Conservation (phyloP, 306 rosid species). For the Spatholobus suberectus region DNA sequence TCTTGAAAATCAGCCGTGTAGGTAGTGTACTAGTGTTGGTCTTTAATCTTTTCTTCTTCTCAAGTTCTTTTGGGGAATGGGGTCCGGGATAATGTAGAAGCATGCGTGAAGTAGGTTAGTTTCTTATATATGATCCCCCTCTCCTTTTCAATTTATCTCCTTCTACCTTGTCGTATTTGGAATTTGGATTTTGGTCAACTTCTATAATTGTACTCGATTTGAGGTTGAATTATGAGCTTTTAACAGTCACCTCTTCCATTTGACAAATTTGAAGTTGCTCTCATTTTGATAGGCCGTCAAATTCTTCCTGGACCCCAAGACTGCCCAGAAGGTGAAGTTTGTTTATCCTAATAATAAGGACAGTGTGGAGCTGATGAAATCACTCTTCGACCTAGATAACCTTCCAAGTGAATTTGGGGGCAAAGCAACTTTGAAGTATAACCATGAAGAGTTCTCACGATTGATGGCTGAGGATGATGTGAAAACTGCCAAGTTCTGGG, state of each 20-base stretch:
- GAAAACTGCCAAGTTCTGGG: slow-evolving; percentile 90
- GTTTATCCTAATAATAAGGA: slow-evolving; percentile 75
- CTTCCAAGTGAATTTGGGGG: slow-evolving; percentile 92
- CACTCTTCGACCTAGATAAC: slow-evolving; percentile 76
- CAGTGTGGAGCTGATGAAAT: slow-evolving; percentile 83
- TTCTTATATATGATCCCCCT: background rate
- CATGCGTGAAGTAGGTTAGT: background rate
- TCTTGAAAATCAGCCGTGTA: background rate
- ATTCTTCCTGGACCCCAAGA: slow-evolving; percentile 82
- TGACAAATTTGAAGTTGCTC: slow-evolving; percentile 13
- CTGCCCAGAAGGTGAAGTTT: slow-evolving; percentile 83
- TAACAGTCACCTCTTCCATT: background rate
- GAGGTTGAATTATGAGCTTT: slow-evolving; percentile 29
- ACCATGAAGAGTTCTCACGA: slow-evolving; percentile 82
- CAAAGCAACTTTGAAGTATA: slow-evolving; percentile 71
- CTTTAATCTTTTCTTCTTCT: background rate
- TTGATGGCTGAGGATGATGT: slow-evolving; percentile 80
- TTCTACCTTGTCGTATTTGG: background rate
- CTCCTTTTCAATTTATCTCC: background rate
- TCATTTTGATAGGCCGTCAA: slow-evolving; percentile 63
- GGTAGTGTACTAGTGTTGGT: slow-evolving; percentile 7
- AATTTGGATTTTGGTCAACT: background rate
- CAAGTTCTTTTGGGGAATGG: background rate
- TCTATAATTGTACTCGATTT: background rate
- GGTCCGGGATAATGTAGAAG: background rate